Evolutionary conservation across 345 rosid genomes (phyloP), one percentile per base, ranked within the genome.

Genomic region (Nephelium lappaceum): DNA sequence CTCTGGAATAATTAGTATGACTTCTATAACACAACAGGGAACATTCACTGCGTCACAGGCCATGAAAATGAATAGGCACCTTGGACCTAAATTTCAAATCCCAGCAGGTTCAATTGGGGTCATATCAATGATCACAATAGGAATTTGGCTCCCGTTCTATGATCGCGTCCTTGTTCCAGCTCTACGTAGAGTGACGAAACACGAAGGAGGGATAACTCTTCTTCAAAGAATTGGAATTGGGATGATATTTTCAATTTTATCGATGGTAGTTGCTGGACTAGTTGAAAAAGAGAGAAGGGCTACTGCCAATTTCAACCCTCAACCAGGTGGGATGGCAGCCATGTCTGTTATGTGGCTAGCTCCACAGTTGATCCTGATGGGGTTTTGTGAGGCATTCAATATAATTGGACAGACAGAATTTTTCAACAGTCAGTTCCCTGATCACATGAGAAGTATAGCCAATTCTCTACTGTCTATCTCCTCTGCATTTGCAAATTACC

Each of bases 151-250:
- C 61, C 93, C 92, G 12, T 23, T 90, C 23, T 93, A 93, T 31
- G 95, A 91, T 80, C 81, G 85, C 10, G 0, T 90, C 67, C 14
- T 89, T 11, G 85, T 89, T 55, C 93, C 92, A 0, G 61, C 67
- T 60, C 81, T 88, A 4, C 77, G 86, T 51, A 83, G 77, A 82
- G 60, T 83, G 77, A 87, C 89, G 51, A 79, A 83, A 47, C 74
- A 47, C 41, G 85, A 85, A 78, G 89, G 86, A 0, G 94, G 95
- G 14, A 84, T 91, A 76, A 87, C 93, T 0, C 78, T 81, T n/a
- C 88, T 89, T 38, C 95, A 91, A 72, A 84, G 93, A 72, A 85
- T 89, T 8, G 90, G 90, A 41, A 72, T 85, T 31, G 97, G 95
- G 57, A 80, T 79, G 3, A 8, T 89, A 11, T 83, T 93, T 74